Evolutionary conservation across 495 filamentous ascomycete species (phyloP), one percentile per base, ranked within the genome.

Genomic region (Penicilliopsis zonata): DNA sequence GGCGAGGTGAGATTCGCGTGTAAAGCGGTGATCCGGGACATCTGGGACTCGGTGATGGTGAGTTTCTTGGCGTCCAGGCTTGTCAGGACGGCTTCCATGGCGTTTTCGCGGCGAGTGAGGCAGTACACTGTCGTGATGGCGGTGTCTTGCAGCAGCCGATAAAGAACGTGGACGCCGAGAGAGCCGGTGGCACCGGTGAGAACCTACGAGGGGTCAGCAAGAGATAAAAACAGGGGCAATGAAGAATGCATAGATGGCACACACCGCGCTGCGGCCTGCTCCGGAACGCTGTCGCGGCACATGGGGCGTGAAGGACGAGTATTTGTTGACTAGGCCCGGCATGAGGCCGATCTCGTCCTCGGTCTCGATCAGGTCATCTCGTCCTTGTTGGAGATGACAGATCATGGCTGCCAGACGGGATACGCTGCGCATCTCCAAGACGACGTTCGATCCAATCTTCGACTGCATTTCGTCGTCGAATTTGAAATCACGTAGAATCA

Each of bases 181-280:
- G 61, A 66, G 8, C 74, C 74, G 2, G 72, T 78, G 0, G 70
- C 63, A 12, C 74, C 74, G 1, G 74, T 78, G 12, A 78, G 52
- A 21, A 77, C 46, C 69, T 72, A 23, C 8, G 4, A 34, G 34
- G 5, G 4, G 9, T 13, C 0, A 23, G 10, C 9, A 37, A 18
- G 36, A 24, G 28, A 36, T 34, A 15, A 13, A 9, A 13, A 9
- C 20, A 15, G 9, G 20, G 26, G 13, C n/a, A n/a, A n/a, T n/a
- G n/a, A n/a, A n/a, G n/a, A n/a, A n/a, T n/a, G n/a, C n/a, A n/a
- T n/a, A n/a, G n/a, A n/a, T n/a, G n/a, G n/a, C 55, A 42, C 49
- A 74, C 60, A 27, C 72, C 61, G 20, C 54, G 43, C 6, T 63
- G 51, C 7, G 32, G 46, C 20, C 18, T 12, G 6, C 5, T 13